Evolutionary conservation across 2,329 filamentous ascomycete genomes (phyloP), one percentile per base, ranked within the genome.

Genomic region (Incumbomyces delicatus): DNA sequence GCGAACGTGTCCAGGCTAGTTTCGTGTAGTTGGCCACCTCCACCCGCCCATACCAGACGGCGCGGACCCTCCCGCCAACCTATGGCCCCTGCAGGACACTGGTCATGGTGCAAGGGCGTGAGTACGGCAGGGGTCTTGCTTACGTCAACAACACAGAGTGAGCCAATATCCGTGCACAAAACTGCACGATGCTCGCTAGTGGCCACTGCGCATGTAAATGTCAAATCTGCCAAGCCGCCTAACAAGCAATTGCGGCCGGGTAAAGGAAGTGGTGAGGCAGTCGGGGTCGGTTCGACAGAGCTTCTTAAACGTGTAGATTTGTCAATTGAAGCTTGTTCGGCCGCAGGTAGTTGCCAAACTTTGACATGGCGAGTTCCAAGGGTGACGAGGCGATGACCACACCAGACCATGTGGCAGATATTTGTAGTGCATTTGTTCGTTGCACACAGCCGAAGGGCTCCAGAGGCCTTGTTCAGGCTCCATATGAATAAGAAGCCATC

Each of bases 401-500:
- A 79, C 90, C 92, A 98, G 34, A 85, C 76, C 78, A 98, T 94
- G 44, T 83, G 81, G 53, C 82, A 83, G 57, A 96, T 78, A 51
- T 80, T 81, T 14, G 86, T 88, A 6, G 89, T 96, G 66, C 92
- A 96, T 62, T 92, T 87, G 65, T 96, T 96, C 73, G 77, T 95
- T 62, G 74, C 90, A 76, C 81, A 75, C 30, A 96, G 71, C 57
- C 75, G 87, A 1, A 88, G 83, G 16, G 83, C 76, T 14, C 89
- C 90, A 8, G 80, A 92, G 41, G 81, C 83, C n/a, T 83, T 69
- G 58, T 94, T 88, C 54, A 95, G 78, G 55, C 75, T 80, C 89
- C 90, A 96, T 22, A 96, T 75, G 62, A 90, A 94, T 16, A 98
- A 73, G 61, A 94, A 96, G 1, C 90, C 90, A 65, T 98, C 92